phyloP scores from a whole-genome alignment of 108 stramenopile species.

The Cyclotella choctawhatcheeana region DNA sequence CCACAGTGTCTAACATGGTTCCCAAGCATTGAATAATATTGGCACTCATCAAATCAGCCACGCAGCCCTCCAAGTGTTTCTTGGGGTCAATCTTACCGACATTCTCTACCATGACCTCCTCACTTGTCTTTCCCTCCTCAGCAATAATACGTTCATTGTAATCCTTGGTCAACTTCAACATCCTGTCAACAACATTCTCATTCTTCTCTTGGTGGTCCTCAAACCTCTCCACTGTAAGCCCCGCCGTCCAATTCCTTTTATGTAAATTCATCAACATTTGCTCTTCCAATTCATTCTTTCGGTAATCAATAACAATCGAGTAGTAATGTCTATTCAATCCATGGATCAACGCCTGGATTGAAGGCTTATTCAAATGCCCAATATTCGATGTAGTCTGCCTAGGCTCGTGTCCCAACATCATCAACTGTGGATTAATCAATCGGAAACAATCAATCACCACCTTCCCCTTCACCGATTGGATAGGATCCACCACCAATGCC shows the following conservation, averaged over 20 bases:
- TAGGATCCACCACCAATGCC: constrained; percentile 98
- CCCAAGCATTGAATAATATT: constrained; percentile 98
- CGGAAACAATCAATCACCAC: constrained; percentile 99
- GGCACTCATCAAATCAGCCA: constrained; percentile 93
- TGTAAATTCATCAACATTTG: constrained; percentile 99
- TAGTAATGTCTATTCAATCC: constrained; percentile 99
- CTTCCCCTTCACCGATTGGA: constrained; percentile 99
- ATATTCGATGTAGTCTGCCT: constrained; percentile 98
- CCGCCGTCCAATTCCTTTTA: constrained; percentile 94
- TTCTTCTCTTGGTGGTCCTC: constrained; percentile 90
- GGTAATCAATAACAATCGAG: constrained; percentile 97
- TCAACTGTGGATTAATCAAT: constrained; percentile 97
- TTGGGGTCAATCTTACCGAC: constrained; percentile 99
- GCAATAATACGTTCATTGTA: constrained; percentile 92
- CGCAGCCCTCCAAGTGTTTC: constrained; percentile 89
- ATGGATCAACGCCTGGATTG: constrained; percentile 98
- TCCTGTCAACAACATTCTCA: constrained; percentile 86
- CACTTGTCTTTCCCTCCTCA: constrained; percentile 86
- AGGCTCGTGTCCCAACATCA: constrained; percentile 98
- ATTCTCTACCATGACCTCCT: constrained; percentile 87
- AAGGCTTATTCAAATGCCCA: constrained; percentile 99
- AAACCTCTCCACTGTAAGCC: constrained; percentile 85
- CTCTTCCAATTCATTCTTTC: constrained; percentile 99
- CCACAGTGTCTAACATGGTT: constrained; percentile 98
- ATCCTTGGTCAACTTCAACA: constrained; percentile 91